These are phyloP conservation scores for Ceratobasidium sp. DNA, from an alignment of 1,284 basidiomycete genomes.

Conservation along the genomic window DNA sequence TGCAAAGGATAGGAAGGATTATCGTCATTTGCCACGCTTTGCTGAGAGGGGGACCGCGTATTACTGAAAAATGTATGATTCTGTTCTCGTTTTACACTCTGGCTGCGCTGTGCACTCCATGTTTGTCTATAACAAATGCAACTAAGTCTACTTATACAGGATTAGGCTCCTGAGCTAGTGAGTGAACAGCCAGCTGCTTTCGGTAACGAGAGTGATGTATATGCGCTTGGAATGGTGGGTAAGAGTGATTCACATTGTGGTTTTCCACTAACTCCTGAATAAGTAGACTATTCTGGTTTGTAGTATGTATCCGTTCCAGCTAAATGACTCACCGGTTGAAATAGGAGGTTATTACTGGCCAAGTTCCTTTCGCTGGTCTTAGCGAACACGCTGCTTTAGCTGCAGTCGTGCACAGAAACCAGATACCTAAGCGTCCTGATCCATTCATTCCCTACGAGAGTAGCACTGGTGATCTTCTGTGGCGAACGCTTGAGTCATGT, in stretches of 20 bases:
- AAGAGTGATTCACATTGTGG: not conserved
- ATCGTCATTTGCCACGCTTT: slow-evolving; percentile 73
- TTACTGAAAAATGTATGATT: slow-evolving; percentile 65
- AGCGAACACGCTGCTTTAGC: not conserved
- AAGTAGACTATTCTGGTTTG: slow-evolving; percentile 1
- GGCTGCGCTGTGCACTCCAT: too few species aligned
- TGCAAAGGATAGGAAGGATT: slow-evolving; percentile 80
- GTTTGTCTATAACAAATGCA: too few species aligned
- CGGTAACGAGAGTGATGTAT: slow-evolving; percentile 10
- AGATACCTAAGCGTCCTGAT: not conserved
- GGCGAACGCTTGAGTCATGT: not conserved
- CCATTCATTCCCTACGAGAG: not conserved
- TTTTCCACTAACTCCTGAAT: not conserved
- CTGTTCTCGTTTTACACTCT: too few species aligned
- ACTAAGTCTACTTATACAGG: too few species aligned
- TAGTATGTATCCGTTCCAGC: not conserved
- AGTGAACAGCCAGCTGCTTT: too few species aligned
- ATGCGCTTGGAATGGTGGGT: slow-evolving; percentile 21
- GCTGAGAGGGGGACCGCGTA: slow-evolving; percentile 73
- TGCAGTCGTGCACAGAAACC: not conserved
- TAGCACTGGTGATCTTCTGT: not conserved
- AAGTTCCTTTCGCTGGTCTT: not conserved
- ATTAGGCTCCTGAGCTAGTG: too few species aligned
- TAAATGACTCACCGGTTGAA: not conserved
- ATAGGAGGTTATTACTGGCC: slow-evolving; percentile 1